Conservation (phyloP, 495 filamentous ascomycete species). For the Aspergillus egyptiacus region DNA sequence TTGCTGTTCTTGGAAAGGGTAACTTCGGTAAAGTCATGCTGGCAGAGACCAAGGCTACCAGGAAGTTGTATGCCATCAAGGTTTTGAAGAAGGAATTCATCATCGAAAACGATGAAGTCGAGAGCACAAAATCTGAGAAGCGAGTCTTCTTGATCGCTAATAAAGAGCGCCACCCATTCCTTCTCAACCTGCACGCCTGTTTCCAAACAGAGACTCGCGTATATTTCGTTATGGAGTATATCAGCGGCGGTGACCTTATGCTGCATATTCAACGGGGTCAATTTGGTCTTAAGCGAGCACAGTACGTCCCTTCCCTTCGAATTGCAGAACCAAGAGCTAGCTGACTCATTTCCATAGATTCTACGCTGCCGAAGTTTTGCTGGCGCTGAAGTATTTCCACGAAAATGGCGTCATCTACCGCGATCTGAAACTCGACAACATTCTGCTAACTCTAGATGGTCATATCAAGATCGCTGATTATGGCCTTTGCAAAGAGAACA, state of each 20-base stretch:
- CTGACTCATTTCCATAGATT: conserved; percentile 54
- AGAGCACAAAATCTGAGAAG: conserved; percentile 97
- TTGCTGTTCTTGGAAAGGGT: conserved; percentile 96
- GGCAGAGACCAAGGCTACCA: conserved; percentile 87
- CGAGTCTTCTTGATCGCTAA: conserved; percentile 95
- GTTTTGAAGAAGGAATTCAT: conserved; percentile 99
- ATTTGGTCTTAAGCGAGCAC: conserved; percentile 91
- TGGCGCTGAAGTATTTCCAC: conserved; percentile 98
- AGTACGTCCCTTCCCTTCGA: conserved; percentile 54
- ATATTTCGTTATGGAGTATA: conserved; percentile 99
- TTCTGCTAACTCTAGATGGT: conserved; percentile 88
- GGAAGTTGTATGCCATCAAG: conserved; percentile 96
- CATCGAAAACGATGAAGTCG: conserved; percentile 99
- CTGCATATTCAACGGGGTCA: conserved; percentile 95
- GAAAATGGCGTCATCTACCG: conserved; percentile 99
- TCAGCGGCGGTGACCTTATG: conserved; percentile 98
- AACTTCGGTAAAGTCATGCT: conserved; percentile 99
- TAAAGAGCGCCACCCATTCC: conserved; percentile 94
- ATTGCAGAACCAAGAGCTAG: neutral
- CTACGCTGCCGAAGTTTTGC: conserved; percentile 94
- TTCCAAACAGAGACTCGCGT: conserved; percentile 99
- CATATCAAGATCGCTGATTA: conserved; percentile 99
- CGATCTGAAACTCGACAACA: conserved; percentile 99
- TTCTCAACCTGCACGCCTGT: conserved; percentile 92
- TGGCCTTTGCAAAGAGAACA: conserved; percentile 98